Evolutionary conservation across 2,329 filamentous ascomycete genomes (phyloP), one percentile per base, ranked within the genome.

Genomic region (Allantophomopsis lycopodina): DNA sequence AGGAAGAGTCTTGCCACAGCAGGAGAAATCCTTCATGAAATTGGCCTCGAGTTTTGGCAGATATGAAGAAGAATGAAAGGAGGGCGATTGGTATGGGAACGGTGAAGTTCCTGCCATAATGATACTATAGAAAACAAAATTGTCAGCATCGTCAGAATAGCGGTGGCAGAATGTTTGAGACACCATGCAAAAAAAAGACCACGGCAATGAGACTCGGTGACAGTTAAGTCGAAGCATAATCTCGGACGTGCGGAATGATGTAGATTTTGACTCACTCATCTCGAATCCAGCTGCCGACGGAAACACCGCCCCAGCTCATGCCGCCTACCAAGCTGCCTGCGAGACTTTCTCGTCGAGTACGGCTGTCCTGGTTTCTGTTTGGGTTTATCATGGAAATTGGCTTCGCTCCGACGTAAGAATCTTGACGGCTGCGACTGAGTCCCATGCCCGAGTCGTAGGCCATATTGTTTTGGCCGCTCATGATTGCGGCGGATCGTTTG

Each of bases 21-120:
- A 98, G 39, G 82, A 82, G 62, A 96, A 96, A 63, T 96, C 88
- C 60, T 82, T 82, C 85, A 96, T 93, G 60, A 95, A 98, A 55
- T 89, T 91, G 45, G 89, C 89, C 61, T 98, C 91, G 55, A 95
- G 77, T 60, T 94, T 95, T 8, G 88, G 89, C 2, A 95, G 73
- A 57, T 96, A 96, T 18, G 91, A 96, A 6, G 88, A 94, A 1
- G 89, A 96, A 60, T 96, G 89, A 53, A 86, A 93, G 1, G 89
- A 95, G 1, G 91, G 86, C n/a, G 88, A 94, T 59, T 88, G 82
- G 52, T 88, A 75, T 43, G 76, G 70, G 55, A 89, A 94, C 10
- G 91, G 91, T n/a, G 91, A 96, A 14, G 87, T 95, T 53, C 91
- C 88, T 44, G 85, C 78, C 84, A 95, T 95, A 58, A 93, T 80